Evolutionary conservation across 176 grass and related monocot genomes (phyloP).

Genomic region (Chrysopogon serrulatus): DNA sequence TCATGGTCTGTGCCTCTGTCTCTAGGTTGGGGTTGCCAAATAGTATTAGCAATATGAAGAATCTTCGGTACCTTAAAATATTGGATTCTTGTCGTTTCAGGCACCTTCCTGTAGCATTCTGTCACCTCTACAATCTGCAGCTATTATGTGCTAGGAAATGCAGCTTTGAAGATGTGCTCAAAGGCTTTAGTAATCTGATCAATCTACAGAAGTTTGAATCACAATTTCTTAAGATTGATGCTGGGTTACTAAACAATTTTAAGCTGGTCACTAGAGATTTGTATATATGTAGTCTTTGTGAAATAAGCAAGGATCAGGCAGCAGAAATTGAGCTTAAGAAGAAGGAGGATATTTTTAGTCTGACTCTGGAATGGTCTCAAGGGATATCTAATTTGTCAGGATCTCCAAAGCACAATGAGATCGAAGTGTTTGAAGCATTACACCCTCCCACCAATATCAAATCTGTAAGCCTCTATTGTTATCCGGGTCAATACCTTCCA

Average conservation of each 20-base stretch:
- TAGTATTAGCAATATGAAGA: not conserved
- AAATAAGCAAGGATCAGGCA: too few relatives aligned
- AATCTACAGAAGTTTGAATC: not conserved
- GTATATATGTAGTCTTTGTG: too few relatives aligned
- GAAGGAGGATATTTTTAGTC: too few relatives aligned
- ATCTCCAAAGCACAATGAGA: not conserved
- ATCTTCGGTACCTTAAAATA: not conserved
- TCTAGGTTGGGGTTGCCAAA: not conserved
- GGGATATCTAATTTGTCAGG: accelerated
- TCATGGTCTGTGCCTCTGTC: not conserved
- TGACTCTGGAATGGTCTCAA: too few relatives aligned
- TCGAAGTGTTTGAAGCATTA: not conserved
- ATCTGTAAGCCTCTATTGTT: accelerated
- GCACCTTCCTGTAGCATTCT: not conserved
- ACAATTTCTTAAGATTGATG: accelerated
- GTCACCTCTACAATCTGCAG: not conserved
- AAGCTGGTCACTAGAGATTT: too few relatives aligned
- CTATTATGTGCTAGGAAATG: not conserved
- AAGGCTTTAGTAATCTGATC: not conserved
- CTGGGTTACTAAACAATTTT: too few relatives aligned
- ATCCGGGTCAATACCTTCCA: not conserved
- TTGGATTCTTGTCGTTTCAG: accelerated
- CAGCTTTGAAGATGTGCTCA: accelerated
- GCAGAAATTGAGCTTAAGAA: too few relatives aligned
- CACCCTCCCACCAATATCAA: not conserved